Evolutionary conservation across 139 green algal genomes (phyloP).

Genomic region (Chlorella sorokiniana): DNA sequence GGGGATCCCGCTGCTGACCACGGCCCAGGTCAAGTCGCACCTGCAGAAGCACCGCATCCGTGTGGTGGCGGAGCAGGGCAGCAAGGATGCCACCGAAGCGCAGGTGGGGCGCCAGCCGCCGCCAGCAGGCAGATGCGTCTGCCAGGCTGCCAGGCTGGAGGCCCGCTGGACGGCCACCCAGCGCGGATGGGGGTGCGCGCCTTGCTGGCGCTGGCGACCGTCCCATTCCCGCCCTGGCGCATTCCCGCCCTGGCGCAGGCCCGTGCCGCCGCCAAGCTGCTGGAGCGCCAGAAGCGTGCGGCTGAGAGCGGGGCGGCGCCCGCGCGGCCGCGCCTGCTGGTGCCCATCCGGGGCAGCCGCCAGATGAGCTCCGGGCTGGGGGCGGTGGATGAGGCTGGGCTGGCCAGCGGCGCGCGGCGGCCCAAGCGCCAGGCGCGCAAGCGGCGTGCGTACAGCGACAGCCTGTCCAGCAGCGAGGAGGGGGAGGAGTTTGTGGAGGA

Average conservation of each 20-base stretch:
- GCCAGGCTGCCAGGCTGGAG: too few relatives aligned
- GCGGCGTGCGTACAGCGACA: conserved; percentile 1
- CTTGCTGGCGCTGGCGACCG: too few relatives aligned
- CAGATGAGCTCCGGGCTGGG: conserved; percentile 3
- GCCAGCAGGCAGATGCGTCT: too few relatives aligned
- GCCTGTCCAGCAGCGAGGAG: neutral
- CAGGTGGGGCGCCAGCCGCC: too few relatives aligned
- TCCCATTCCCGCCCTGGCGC: too few relatives aligned
- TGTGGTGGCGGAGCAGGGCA: conserved; percentile 13
- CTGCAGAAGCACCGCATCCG: conserved; percentile 34
- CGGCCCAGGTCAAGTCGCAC: conserved; percentile 24
- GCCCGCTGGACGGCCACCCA: too few relatives aligned
- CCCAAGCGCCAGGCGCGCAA: neutral
- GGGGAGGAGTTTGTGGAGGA: conserved; percentile 8
- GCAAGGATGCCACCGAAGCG: conserved; percentile 13
- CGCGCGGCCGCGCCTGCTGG: neutral
- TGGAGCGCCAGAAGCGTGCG: conserved; percentile 13
- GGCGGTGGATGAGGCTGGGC: neutral
- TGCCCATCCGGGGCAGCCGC: conserved; percentile 17
- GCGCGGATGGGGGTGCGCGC: too few relatives aligned
- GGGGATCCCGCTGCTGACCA: conserved; percentile 32
- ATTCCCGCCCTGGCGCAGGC: neutral
- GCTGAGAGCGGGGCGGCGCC: neutral
- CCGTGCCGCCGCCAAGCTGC: conserved; percentile 7
- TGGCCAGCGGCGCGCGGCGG: neutral